Evolutionary conservation across 192 early-diverging fungal species (phyloP), one percentile per base, ranked within the genome.

Genomic region (Chytriomyces sp.): DNA sequence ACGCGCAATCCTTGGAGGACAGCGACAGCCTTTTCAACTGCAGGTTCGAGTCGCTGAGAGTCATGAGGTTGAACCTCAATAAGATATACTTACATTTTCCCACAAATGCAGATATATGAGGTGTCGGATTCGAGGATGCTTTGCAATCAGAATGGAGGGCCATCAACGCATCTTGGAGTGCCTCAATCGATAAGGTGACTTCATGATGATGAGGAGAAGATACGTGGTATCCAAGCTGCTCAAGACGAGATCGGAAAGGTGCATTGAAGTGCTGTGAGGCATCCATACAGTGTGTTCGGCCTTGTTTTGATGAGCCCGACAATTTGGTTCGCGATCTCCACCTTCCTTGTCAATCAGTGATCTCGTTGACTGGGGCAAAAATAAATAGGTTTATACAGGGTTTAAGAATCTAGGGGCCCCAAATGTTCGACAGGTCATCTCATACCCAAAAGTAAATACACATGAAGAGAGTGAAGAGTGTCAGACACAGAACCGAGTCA

Each of bases 81-180:
- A 36, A 14, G 36, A 33, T 10, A 41, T 14, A 28, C 64, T 33
- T 70, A 87, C 86, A 87, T 76, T 81, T 81, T 3, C 61, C 38
- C 19, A 87, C 26, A 71, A 87, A 87, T 5, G 57, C 76, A 30
- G 64, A 55, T 5, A 85, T 70, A 53, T 80, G 78, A 38, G 75
- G 82, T 22, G 73, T 75, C 59, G 79, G 78, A 34, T 60, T 82
- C 28, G 68, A 44, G 10, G 79, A 74, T n/a, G 70, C 64, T 68
- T 80, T 80, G 73, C 86, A 87, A 61, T 87, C 86, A 26, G 79
- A 78, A 54, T 81, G 78, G 0, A 87, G 66, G 32, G 86, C 86
- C 3, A 87, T 37, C 40, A 85, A 80, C 22, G 78, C 69, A 56
- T 87, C 86, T 52, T 85, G 76, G 26, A 87, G 75, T 3, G 75